These are phyloP conservation scores for Sanghuangporus weigelae DNA, from an alignment of 1,284 basidiomycete genomes.

Conservation along the genomic window DNA sequence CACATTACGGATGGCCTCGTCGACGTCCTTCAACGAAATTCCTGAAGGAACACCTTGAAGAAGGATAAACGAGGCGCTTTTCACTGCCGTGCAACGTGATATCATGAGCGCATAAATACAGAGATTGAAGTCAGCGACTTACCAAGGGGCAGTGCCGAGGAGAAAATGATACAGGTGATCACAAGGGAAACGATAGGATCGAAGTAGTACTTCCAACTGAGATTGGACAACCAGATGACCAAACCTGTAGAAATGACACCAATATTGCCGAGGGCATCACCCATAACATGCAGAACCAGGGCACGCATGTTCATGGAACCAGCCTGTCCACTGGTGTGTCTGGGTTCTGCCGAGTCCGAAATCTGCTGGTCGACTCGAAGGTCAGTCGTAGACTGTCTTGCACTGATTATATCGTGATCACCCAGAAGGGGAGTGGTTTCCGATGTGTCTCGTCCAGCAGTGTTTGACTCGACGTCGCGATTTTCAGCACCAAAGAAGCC, in stretches of 20 bases:
- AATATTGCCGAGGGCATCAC: slow-evolving; percentile 96
- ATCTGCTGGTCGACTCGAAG: background rate
- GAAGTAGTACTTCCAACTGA: slow-evolving; percentile 83
- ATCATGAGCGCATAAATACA: slow-evolving; percentile 12
- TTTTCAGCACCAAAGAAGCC: background rate
- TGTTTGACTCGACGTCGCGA: background rate
- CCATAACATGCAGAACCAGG: slow-evolving; percentile 90
- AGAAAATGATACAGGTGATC: slow-evolving; percentile 97
- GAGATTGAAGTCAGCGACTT: slow-evolving; percentile 26
- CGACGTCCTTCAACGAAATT: slow-evolving; percentile 85
- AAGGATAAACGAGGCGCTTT: slow-evolving; percentile 94
- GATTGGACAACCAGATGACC: slow-evolving; percentile 81
- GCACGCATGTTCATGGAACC: slow-evolving; percentile 98
- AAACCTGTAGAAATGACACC: slow-evolving; percentile 96
- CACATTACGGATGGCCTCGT: slow-evolving; percentile 72
- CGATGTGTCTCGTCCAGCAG: background rate
- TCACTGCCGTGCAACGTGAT: slow-evolving; percentile 41
- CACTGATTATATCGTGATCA: background rate
- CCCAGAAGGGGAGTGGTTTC: slow-evolving; percentile 12
- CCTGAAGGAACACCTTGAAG: slow-evolving; percentile 92
- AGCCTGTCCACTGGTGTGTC: slow-evolving; percentile 41
- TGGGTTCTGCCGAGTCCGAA: background rate
- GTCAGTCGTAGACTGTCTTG: slow-evolving; percentile 23
- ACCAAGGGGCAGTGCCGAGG: slow-evolving; percentile 91
- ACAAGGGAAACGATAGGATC: slow-evolving; percentile 93